Base-by-base conservation (phyloP, 371 early-diverging fungal genomes). In the Apophysomyces elegans region DNA sequence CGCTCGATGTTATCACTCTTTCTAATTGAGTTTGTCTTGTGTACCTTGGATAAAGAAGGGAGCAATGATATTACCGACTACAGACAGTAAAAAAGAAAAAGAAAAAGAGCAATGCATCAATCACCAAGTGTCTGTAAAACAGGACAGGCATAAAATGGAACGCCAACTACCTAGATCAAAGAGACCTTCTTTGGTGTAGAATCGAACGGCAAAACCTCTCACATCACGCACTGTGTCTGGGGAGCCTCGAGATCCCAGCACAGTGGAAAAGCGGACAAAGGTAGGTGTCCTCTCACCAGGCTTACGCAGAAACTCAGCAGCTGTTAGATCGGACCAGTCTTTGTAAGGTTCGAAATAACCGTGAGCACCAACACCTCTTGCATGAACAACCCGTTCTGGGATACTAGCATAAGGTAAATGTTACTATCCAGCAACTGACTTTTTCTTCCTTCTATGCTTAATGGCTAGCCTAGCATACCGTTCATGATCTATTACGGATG, bases 111-210 rank as follows among this genome's bases (percentile, higher is more conserved):
- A 26, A 26, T 26, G 32, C 32, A 26, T 26, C 32, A 26, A 26
- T 26, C 32, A 26, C 2, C 32, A 2, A 26, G 2, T 26, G 2
- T 26, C 32, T 2, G 32, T 26, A 26, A 26, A 26, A 26, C 32
- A 26, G 32, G 32, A 26, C 32, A 26, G 32, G 32, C 2, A 26
- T 2, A 26, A 2, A 26, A 12, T 11, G 13, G 16, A 41, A 7
- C 16, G 38, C 44, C 56, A 26, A 26, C 56, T 54, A 66, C 67
- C 64, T 32, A 78, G 37, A 64, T 79, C 88, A 69, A 79, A 86
- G 50, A 76, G 76, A 21, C 88, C 88, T 71, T 88, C 86, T 5
- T 84, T 85, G 0, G 88, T 88, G 64, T 85, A 88, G 66, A 88
- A 84, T 26, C 85, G 82, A 35, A 79, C 66, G 36, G 88, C 84